Conservation (phyloP, 768 basidiomycete species). For the Rhodotorula babjevae region DNA sequence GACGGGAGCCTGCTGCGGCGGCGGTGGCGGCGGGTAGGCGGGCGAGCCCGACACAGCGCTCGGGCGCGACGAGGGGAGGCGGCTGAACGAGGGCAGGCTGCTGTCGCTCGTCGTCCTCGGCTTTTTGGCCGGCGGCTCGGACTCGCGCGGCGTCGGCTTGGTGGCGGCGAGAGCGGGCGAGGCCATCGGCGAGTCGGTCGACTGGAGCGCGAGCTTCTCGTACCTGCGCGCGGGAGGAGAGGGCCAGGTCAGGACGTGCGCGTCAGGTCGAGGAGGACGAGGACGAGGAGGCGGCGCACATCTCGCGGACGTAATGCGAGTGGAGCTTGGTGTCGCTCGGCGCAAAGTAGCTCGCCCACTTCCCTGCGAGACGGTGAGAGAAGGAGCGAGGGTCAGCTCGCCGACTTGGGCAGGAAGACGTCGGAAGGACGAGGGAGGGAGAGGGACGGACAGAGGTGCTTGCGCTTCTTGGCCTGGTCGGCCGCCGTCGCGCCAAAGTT, state of each 20-base stretch:
- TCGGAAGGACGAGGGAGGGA: neutral
- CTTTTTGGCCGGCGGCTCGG: conserved; percentile 11
- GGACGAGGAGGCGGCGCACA: conserved; percentile 4
- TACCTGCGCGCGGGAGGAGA: neutral
- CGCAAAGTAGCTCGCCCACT: conserved; percentile 37
- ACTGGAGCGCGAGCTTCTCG: neutral
- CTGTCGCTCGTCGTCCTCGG: neutral
- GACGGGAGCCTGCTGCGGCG: neutral
- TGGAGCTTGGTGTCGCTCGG: conserved; percentile 9
- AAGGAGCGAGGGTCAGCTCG: no score
- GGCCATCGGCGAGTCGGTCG: conserved; percentile 11
- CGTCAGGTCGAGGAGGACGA: no score
- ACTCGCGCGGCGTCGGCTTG: neutral
- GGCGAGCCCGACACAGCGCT: neutral
- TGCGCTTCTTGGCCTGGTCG: conserved; percentile 31
- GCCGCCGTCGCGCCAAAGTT: conserved; percentile 6
- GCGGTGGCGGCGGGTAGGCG: neutral
- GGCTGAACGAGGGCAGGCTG: conserved; percentile 18
- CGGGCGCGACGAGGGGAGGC: conserved; percentile 7
- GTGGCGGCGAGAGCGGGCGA: neutral
- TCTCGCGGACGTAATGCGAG: conserved; percentile 13
- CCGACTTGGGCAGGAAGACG: no score
- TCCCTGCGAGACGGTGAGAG: conserved; percentile 15
- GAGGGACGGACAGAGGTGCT: conserved; percentile 39
- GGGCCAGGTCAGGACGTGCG: neutral